Base-by-base conservation (phyloP, 768 basidiomycete species). In the Leccinellum luteum region DNA sequence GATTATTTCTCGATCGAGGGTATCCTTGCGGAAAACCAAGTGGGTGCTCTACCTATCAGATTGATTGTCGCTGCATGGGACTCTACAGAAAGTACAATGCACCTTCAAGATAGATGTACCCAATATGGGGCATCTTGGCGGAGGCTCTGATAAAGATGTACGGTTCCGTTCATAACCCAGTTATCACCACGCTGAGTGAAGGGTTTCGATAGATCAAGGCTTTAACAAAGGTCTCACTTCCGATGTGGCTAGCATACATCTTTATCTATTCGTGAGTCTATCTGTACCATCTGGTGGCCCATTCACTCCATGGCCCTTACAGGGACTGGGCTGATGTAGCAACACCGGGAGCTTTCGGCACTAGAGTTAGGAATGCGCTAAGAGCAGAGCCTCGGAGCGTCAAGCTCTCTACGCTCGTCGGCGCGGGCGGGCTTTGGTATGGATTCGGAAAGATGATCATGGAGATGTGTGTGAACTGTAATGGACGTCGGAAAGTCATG, bases 1-100 rank as follows among this genome's bases (percentile, higher is more conserved):
- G 92, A 95, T 70, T 98, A 98, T 72, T 96, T 90, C 72, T 94
- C 91, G 0, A 83, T 96, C 54, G 91, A 94, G 57, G 83, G 91
- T 6, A 96, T 98, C 63, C 82, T 96, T 25, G 90, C 93, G 15
- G 92, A 94, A 67, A 95, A 95, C 68, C 92, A 94, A 79, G 91
- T 86, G 63, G 38, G 71, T 57, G 15, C 8, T 23, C 30, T 41
- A 14, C 44, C 21, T 14, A 51, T 27, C n/a, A 41, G 15, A 17
- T 23, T 6, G 52, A 23, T 21, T 19, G 21, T 15, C 19, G 23
- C 19, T 54, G 25, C 19, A 54, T 17, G 41, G n/a, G 10, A 12
- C 27, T 47, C 28, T 56, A 32, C 60, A 95, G 92, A 97, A 94
- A 82, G 80, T 98, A 35, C 91, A 93, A 76, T 97, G 94, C 71